Base-by-base conservation (phyloP, 805 yeast species). In the Saccharomycopsis sp. region DNA sequence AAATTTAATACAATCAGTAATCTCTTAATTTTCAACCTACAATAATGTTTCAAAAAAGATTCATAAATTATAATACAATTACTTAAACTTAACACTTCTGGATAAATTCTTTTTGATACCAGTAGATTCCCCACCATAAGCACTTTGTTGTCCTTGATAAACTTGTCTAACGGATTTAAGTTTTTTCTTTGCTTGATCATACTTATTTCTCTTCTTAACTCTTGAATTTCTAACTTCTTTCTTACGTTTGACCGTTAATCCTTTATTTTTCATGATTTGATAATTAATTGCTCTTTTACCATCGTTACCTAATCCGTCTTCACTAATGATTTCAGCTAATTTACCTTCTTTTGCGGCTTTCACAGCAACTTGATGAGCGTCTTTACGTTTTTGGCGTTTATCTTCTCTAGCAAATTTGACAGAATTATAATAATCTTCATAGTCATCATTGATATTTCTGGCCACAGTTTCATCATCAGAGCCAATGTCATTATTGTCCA, bases 171-270 rank as follows among this genome's bases (percentile, higher is more conserved):
- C 81, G 40, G 95, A 82, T 56, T 79, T 78, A 61, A 92, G 79
- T 61, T 86, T 86, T 85, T 86, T 89, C 67, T 86, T 78, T 21
- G 98, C 98, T 59, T 74, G 71, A 49, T 86, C 97, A 67, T 83
- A 92, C 75, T 85, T 85, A 77, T 79, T 84, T 71, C 98, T 82
- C 94, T 89, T 92, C 72, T 92, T 92, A 54, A 92, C 97, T 65
- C 98, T 80, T 32, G 97, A 75, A 60, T 92, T 92, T 63, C 96
- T 76, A 68, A 83, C 77, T 50, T 85, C 96, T 71, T 92, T 92
- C 69, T 84, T 82, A 59, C 95, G 74, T 60, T 79, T 82, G 15
- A 94, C 89, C 1, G 96, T 88, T 48, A 92, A 76, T 56, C 98
- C 98, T 67, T 85, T 88, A 67, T 92, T 92, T 73, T 89, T 92